These are phyloP conservation scores for Meyerozyma elateridarum DNA, from an alignment of 1,139 yeast species.

Conservation along the genomic window DNA sequence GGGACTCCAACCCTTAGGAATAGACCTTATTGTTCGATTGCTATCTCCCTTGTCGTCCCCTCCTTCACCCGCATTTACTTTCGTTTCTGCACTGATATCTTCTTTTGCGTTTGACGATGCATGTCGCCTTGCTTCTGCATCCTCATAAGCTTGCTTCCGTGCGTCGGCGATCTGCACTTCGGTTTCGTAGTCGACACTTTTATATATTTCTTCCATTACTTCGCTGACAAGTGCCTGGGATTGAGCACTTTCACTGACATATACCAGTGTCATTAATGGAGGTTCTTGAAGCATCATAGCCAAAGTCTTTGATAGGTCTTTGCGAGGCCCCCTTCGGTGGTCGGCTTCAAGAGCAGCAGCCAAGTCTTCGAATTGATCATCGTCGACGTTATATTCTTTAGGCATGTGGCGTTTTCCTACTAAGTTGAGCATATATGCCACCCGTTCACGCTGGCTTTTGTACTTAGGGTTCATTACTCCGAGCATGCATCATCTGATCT, in stretches of 20 bases:
- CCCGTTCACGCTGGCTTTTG: no score
- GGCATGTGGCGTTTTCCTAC: no score
- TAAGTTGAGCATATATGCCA: no score
- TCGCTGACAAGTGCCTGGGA: conserved; percentile 23
- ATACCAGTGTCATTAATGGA: conserved; percentile 1
- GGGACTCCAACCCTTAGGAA: no score
- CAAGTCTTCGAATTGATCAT: conserved; percentile 1
- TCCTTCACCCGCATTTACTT: conserved; percentile 6
- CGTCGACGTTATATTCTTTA: no score
- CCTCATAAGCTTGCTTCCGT: conserved; percentile 18
- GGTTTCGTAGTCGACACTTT: no score
- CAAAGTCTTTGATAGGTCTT: background rate
- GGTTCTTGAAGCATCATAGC: conserved; percentile 5
- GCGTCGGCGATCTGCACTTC: conserved; percentile 15
- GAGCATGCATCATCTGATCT: no score
- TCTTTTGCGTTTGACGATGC: conserved; percentile 22
- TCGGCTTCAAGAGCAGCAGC: no score
- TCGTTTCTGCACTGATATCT: conserved; percentile 27
- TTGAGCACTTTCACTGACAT: conserved; percentile 7
- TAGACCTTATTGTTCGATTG: background rate
- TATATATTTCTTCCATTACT: conserved; percentile 20
- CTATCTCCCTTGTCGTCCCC: conserved; percentile 11
- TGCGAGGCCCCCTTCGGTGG: no score
- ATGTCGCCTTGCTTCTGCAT: no score
- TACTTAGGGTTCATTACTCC: no score